Evolutionary conservation across 116 monocot genomes (phyloP), one percentile per base, ranked within the genome.

Genomic region (Phalaenopsis hybrid): DNA sequence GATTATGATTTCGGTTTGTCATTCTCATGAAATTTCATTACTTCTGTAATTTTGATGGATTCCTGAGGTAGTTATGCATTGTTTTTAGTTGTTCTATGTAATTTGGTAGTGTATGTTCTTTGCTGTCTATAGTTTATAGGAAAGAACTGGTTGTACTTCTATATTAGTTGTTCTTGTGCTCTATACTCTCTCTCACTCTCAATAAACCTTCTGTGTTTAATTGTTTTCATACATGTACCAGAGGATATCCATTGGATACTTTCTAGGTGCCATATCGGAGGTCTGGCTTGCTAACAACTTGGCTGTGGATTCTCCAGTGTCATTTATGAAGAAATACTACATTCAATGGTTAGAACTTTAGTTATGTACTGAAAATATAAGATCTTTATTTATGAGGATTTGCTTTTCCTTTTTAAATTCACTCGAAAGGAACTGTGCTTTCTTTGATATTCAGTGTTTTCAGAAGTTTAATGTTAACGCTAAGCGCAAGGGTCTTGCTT

Each of bases 201-300:
- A 13, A 12, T 8, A 41, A 41, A 41, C 4, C 41, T 41, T 41
- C 44, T 74, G 46, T 75, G 17, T 0, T 77, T 83, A 57, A 86
- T 86, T 48, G 28, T 63, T 3, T n/a, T 87, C 79, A 81, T 81
- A 80, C 76, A 59, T 82, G 55, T 83, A 9, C 49, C 83, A 92
- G 97, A 94, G 94, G 78, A 97, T 98, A 90, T 82, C 97, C 67
- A 88, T 95, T 79, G 97, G 97, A 88, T 98, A 98, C 78, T 89
- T 95, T 84, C 80, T 95, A 77, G 89, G 89, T 44, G 91, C 95
- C 83, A 85, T 94, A 48, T 89, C 95, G 33, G 91, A 93, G 88
- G 90, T 98, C 70, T 98, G 97, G 97, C 90, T 95, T 58, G 79
- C 86, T 50, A 89, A 77, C 57, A 76, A 83, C 81, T 43, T 84